Percentiles rank a stretch among this genome's conserved stretches.
Evolutionary conservation across 164 flowering plant genomes (phyloP).

Genomic region (Umbilicus rupestris): DNA sequence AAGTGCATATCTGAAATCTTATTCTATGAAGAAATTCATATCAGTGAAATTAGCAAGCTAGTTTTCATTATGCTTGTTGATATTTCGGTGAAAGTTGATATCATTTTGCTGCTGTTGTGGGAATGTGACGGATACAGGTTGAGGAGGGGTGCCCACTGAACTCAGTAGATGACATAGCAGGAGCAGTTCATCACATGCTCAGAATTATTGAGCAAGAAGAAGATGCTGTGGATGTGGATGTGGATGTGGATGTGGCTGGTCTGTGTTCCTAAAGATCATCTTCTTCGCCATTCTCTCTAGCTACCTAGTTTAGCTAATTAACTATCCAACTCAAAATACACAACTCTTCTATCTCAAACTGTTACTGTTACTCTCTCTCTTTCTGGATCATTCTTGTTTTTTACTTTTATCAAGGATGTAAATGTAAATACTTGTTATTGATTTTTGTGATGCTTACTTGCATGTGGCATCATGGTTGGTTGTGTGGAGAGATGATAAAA

Average conservation of each 20-base stretch:
- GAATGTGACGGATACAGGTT: constrained; percentile 30
- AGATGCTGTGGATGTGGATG: constrained; percentile 3
- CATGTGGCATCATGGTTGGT: not conserved
- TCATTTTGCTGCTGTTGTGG: not conserved
- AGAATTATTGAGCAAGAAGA: constrained; percentile 56
- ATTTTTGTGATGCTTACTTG: not conserved
- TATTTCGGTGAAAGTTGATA: not conserved
- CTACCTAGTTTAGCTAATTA: not conserved
- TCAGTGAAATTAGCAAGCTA: not conserved
- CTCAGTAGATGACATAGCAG: constrained; percentile 77
- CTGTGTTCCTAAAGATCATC: not conserved
- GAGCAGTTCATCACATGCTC: constrained; percentile 75
- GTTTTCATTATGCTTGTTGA: not conserved
- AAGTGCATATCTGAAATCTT: too few relatives aligned
- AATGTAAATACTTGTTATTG: not conserved
- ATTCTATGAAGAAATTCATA: too few relatives aligned
- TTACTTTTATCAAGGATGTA: not conserved
- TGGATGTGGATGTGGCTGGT: not conserved
- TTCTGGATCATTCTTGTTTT: not conserved
- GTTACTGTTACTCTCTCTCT: not conserved
- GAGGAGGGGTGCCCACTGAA: constrained; percentile 73
- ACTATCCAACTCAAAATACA: too few relatives aligned
- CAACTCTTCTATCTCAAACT: not conserved
- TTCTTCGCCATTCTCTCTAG: not conserved
- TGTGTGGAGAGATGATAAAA: not conserved